Base-by-base conservation (phyloP, 2,329 filamentous ascomycete species). In the Alternaria sp. region DNA sequence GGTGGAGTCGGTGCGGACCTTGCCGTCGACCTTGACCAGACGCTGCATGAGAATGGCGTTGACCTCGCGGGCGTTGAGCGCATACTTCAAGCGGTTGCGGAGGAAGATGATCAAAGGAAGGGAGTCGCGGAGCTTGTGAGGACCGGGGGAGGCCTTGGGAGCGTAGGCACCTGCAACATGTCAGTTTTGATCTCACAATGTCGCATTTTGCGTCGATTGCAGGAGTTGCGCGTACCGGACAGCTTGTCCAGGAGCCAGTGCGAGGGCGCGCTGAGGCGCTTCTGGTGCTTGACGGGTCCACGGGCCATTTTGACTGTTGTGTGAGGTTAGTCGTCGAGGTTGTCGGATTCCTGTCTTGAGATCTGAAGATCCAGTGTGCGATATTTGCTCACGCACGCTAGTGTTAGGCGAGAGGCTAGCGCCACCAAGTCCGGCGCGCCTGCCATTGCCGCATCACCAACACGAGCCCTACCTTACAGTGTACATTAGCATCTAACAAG, bases 191-290 rank as follows among this genome's bases (percentile, higher is more conserved):
- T 26, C 32, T 59, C 39, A 46, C 55, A 1, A 32, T 47, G 36
- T 54, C 59, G 48, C 56, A 49, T 46, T 59, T 57, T 48, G 20
- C 61, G 57, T 66, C 49, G n/a, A n/a, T 89, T 71, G 89, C 86
- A 78, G 75, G 88, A 46, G 54, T 58, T 60, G 43, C 51, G 62
- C 73, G 52, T 74, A 78, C 95, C 95, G 84, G 93, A 97, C 82
- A 99, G 89, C 86, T 99, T 99, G 92, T 99, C 95, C 84, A 99
- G 88, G 82, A 99, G 92, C 95, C 95, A 99, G 91, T 98, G 95
- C 83, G 92, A 96, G 82, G 95, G 95, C 83, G 95, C 95, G 86
- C 92, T 95, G 82, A 98, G 89, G 88, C 95, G 94, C 94, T 99
- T 98, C 86, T 98, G 94, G 87, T 99, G 95, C 91, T 97, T 97